Percentiles rank a stretch among this genome's conserved stretches.
Conservation (phyloP, 2,329 filamentous ascomycete species). For the Dactylellina sp. region DNA sequence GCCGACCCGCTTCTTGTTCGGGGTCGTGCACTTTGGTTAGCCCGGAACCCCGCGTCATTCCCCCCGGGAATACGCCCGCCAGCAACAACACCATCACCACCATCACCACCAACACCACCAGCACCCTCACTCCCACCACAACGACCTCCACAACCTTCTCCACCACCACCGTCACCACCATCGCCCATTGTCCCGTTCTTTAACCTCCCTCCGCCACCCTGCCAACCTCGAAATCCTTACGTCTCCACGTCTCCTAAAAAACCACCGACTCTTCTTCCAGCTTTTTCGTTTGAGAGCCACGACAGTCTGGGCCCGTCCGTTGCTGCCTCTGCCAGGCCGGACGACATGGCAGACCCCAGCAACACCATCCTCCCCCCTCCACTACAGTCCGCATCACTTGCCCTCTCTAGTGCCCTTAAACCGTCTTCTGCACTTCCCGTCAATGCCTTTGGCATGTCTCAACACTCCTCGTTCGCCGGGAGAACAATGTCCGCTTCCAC, state of each 20-base stretch:
- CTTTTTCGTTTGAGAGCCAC: neutral
- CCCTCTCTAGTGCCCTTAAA: neutral
- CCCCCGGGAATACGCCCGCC: neutral
- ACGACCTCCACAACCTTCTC: slow-evolving; percentile 6
- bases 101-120: slow-evolving; percentile 19
- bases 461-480: slow-evolving; percentile 28
- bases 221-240: neutral
- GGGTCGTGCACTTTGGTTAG: neutral
- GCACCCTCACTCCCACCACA: slow-evolving; percentile 9
- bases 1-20: too few relatives aligned
- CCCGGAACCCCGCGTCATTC: neutral
- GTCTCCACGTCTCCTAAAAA: neutral
- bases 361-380: neutral
- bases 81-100: slow-evolving; percentile 13
- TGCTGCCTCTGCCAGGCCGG: neutral
- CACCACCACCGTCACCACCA: slow-evolving; percentile 5
- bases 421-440: neutral
- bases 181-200: neutral
- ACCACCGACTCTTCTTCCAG: neutral
- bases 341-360: neutral
- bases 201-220: neutral
- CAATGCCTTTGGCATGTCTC: slow-evolving; percentile 9
- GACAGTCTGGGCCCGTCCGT: neutral
- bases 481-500: slow-evolving; percentile 23
- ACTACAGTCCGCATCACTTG: neutral